Base-by-base conservation (phyloP, 306 rosid species). In the Begonia loranthoides region DNA sequence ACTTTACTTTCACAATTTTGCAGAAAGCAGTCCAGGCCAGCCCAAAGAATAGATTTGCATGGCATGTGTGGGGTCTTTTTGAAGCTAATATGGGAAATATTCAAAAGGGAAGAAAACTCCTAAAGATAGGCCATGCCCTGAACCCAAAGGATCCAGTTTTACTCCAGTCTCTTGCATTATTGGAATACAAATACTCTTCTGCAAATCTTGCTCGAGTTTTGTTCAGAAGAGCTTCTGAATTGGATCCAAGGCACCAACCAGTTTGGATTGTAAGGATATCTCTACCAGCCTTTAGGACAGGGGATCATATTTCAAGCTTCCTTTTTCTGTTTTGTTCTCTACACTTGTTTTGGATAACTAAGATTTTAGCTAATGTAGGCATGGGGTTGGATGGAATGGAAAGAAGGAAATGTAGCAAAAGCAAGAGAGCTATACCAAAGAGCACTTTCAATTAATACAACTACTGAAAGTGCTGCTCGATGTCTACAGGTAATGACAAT, bases 301-400 rank as follows among this genome's bases (percentile, higher is more conserved):
- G 9, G 36, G 36, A 28, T 28, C 36, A 1, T 28, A 28, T 28
- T 28, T 36, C 49, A 34, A 16, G 0, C 41, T 38, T 57, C 46
- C 44, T 43, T 33, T 24, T 33, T 39, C 16, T 17, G 49, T 28
- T 59, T 58, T 21, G 9, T 38, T 56, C 13, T 22, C 43, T 17
- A 21, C 15, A 15, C 4, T 57, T 15, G n/a, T n/a, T 10, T 50
- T 14, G 40, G 13, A 52, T 24, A 14, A 24, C 43, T 50, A 12
- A 40, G 63, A 60, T 17, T 17, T 63, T 55, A 45, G 75, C 70
- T 24, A 48, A 51, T 70, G 71, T 73, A 89, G 97, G 97, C 97
- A 33, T 89, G 97, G 97, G 97, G 97, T 58, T 89, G 97, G 97
- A 89, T 89, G 95, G 97, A 89, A 71, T 89, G 97, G 95, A 89